These are phyloP conservation scores for Mucor racemosus DNA, from an alignment of 371 early-diverging fungal genomes.

Conservation along the genomic window DNA sequence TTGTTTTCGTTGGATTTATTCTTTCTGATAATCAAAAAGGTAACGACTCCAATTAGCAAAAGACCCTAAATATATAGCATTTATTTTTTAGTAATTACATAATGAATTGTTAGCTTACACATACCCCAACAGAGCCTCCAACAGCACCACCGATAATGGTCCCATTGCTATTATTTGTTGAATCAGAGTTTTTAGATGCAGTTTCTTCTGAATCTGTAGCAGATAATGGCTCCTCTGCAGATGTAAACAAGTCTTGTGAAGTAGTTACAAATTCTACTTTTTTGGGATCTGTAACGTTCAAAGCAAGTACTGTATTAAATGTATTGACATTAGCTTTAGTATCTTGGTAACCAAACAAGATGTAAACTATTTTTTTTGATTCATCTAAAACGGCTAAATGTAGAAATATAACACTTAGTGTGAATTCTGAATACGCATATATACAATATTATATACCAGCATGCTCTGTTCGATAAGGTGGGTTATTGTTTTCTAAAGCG, in stretches of 20 bases:
- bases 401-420: too few species aligned
- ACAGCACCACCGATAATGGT: not conserved
- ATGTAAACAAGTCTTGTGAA: too few species aligned
- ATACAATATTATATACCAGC: not conserved
- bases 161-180: too few species aligned
- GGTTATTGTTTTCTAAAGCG: not conserved
- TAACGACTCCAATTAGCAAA: not conserved
- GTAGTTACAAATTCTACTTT: not conserved
- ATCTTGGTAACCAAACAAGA: not conserved
- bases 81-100: not conserved
- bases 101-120: not conserved
- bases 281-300: not conserved
- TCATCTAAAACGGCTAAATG: slow-evolving; percentile 1
- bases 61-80: not conserved
- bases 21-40: not conserved
- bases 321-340: not conserved
- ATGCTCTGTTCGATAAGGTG: not conserved
- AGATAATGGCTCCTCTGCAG: too few species aligned
- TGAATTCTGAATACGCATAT: not conserved
- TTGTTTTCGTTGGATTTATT: too few species aligned
- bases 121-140: not conserved
- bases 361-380: not conserved
- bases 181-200: too few species aligned
- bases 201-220: not conserved
- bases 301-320: not conserved